Base-by-base conservation (phyloP, 805 yeast genomes). In the Zygotorulaspora chibaensis region DNA sequence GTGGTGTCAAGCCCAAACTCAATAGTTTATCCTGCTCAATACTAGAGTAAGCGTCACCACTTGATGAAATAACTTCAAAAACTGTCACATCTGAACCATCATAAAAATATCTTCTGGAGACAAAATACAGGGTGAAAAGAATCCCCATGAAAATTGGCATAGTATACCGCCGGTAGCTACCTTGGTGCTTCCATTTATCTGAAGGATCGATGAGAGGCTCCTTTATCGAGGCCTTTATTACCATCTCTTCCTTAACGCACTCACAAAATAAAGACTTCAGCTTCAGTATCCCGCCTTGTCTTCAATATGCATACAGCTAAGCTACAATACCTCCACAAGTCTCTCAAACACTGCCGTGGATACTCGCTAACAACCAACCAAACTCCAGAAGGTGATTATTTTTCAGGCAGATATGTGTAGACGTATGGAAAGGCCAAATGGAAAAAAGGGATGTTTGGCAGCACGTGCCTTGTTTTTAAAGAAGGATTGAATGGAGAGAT, bases 1-100 rank as follows among this genome's bases (percentile, higher is more conserved):
- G 61, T 0, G 74, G 75, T 1, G 75, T 71, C 8, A 75, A 50
- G 0, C 76, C 75, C 12, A 74, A 53, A 3, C 36, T n/a, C 13
- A 65, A 58, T 30, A 33, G 36, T n/a, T 39, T 43, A 26, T 66
- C 69, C 1, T 58, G 57, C 9, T 57, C 67, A 27, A 3, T 23
- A n/a, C 30, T 28, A 3, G 25, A 35, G 9, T 12, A 17, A 10
- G 10, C 10, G 18, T 35, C 25, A 37, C 40, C 17, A 8, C 17
- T 6, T 13, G 16, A 20, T 12, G 40, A 25, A 4, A 3, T n/a
- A 3, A 37, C 20, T 15, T 37, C 17, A n/a, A 37, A 37, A 8
- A 13, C 16, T 23, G 40, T 12, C 16, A 25, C 30, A 25, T 25
- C 30, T 8, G 18, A 3, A 25, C 25, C n/a, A 10, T 3, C 13